These are phyloP conservation scores for Wickerhamomyces sp. DNA, from an alignment of 1,139 yeast genomes.

Conservation along the genomic window DNA sequence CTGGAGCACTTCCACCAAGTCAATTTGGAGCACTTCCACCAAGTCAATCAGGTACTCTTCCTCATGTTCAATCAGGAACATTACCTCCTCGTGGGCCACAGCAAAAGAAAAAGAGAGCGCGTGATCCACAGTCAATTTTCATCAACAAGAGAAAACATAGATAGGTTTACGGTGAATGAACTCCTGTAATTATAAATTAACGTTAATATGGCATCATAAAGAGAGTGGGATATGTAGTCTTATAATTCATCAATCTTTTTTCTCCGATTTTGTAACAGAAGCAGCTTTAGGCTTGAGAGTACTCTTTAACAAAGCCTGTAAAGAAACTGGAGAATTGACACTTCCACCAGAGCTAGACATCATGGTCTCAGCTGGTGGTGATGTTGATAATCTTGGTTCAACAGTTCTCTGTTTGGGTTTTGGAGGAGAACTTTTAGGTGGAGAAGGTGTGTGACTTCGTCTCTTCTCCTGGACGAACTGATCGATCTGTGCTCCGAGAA, in stretches of 20 bases:
- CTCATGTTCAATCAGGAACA: slow-evolving; percentile 1
- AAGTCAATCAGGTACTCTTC: too few relatives aligned
- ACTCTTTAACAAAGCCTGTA: neutral
- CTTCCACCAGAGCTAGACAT: neutral
- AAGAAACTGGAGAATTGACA: neutral
- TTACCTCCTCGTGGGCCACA: neutral
- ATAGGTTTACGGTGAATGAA: too few relatives aligned
- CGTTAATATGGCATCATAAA: too few relatives aligned
- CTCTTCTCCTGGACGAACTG: neutral
- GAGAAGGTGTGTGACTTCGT: too few relatives aligned
- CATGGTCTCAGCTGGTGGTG: slow-evolving; percentile 9
- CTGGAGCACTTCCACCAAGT: too few relatives aligned
- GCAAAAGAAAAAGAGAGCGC: slow-evolving; percentile 2
- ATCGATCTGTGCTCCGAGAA: slow-evolving; percentile 7
- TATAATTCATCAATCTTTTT: neutral
- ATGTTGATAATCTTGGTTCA: slow-evolving; percentile 8
- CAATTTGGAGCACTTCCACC: too few relatives aligned
- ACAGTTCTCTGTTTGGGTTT: slow-evolving; percentile 4
- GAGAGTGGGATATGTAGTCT: neutral
- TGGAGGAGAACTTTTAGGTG: slow-evolving; percentile 9
- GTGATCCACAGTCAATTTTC: slow-evolving; percentile 4
- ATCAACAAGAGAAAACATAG: slow-evolving; percentile 6
- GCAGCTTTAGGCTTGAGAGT: neutral
- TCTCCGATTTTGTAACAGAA: neutral
- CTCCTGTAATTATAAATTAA: too few relatives aligned